These are phyloP conservation scores for Mycena floridula DNA, from an alignment of 768 basidiomycete species.

Conservation along the genomic window DNA sequence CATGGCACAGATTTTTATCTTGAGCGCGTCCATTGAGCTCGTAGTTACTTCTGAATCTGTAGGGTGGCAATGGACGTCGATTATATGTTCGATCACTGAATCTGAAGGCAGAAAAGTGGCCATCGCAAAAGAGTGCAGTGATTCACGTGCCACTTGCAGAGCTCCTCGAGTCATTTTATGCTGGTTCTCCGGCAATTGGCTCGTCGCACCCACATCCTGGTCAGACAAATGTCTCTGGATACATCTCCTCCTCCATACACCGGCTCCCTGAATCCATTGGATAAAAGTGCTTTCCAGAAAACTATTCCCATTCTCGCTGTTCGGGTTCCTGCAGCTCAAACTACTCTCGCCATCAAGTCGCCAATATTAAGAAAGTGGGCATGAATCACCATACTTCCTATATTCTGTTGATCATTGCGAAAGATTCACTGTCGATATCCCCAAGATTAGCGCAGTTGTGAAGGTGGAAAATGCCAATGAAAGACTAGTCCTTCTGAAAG, in stretches of 20 bases:
- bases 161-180: too few relatives aligned
- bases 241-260: conserved; percentile 39
- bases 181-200: background rate
- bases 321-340: conserved; percentile 51
- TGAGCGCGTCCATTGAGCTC: conserved; percentile 46
- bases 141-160: too few relatives aligned
- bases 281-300: conserved; percentile 60
- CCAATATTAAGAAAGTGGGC: conserved; percentile 55
- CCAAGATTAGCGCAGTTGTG: conserved; percentile 58
- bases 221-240: conserved; percentile 11
- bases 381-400: background rate
- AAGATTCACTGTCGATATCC: conserved; percentile 62
- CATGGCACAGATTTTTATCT: conserved; percentile 82
- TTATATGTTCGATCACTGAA: conserved; percentile 57
- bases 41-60: conserved; percentile 59
- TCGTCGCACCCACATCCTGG: background rate
- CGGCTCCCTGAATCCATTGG: conserved; percentile 46
- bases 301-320: conserved; percentile 63
- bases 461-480: conserved; percentile 38
- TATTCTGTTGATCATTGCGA: conserved; percentile 5
- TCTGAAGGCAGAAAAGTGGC: conserved; percentile 24
- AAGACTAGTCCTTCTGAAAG: conserved; percentile 64
- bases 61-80: conserved; percentile 92
- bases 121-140: background rate
- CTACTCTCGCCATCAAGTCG: conserved; percentile 51